Conservation (phyloP, 768 basidiomycete genomes). For the Pleurotus tuber-regium region DNA sequence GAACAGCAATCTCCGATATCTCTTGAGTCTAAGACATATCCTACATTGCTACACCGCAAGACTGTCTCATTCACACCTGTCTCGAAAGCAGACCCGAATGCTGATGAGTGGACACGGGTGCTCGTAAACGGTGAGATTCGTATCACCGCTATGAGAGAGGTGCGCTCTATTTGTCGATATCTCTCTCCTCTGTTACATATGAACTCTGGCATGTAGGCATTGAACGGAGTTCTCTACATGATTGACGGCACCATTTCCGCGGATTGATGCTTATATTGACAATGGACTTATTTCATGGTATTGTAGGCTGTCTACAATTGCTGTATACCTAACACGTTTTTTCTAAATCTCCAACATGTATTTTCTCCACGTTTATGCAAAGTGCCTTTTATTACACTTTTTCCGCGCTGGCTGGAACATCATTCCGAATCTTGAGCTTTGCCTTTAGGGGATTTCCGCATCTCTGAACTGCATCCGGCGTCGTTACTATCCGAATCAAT, state of each 20-base stretch:
- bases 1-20: conserved; percentile 46
- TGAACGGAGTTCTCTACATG: conserved; percentile 57
- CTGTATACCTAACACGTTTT: too few relatives aligned
- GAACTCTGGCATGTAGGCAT: conserved; percentile 32
- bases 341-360: too few relatives aligned
- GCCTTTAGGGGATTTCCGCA: too few relatives aligned
- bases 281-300: too few relatives aligned
- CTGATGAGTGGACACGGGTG: conserved; percentile 49
- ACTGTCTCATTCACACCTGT: conserved; percentile 51
- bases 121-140: conserved; percentile 52
- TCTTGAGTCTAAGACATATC: conserved; percentile 43
- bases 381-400: too few relatives aligned
- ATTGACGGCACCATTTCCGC: conserved; percentile 50
- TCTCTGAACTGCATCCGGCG: too few relatives aligned
- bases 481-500: too few relatives aligned
- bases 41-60: conserved; percentile 59
- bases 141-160: conserved; percentile 64
- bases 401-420: too few relatives aligned
- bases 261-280: too few relatives aligned
- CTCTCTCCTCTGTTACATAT: not conserved
- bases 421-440: too few relatives aligned
- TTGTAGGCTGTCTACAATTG: too few relatives aligned
- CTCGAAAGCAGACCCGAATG: conserved; percentile 29
- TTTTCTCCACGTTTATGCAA: too few relatives aligned
- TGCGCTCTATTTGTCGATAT: conserved; percentile 21